phyloP scores from a whole-genome alignment of 1,139 yeast species.

The Magnusiomyces clavatus region DNA sequence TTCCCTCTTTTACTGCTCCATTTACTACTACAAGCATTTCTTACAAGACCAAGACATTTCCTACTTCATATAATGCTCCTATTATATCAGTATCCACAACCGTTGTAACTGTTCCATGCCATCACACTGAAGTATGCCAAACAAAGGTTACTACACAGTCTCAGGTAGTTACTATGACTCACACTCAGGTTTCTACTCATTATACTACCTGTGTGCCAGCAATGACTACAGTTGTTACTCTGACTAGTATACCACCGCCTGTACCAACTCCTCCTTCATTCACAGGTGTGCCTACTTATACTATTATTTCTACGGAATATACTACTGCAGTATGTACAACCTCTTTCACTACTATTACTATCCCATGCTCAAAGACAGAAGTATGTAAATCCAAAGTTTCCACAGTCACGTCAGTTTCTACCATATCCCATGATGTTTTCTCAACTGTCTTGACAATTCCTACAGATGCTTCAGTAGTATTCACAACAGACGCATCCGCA shows the following conservation, averaged over 20 bases:
- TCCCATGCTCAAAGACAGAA: not conserved
- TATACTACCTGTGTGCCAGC: too few relatives aligned
- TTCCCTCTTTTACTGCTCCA: not conserved
- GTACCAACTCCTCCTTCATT: too few relatives aligned
- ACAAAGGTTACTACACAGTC: constrained; percentile 1
- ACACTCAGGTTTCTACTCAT: too few relatives aligned
- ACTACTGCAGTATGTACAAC: too few relatives aligned
- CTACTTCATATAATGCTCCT: not conserved
- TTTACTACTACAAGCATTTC: not conserved
- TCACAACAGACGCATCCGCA: too few relatives aligned
- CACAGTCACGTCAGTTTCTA: not conserved
- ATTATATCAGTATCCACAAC: not conserved
- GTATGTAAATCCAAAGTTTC: not conserved
- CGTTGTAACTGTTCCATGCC: constrained; percentile 1
- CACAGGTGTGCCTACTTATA: too few relatives aligned
- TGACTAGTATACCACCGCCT: too few relatives aligned
- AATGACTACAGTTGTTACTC: too few relatives aligned
- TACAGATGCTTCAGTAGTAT: not conserved
- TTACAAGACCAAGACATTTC: not conserved
- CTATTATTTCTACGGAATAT: too few relatives aligned
- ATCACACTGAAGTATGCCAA: not conserved
- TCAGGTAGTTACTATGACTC: not conserved
- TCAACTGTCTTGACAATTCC: not conserved
- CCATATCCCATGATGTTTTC: too few relatives aligned
- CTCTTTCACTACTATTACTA: not conserved